Evolutionary conservation across 2,329 filamentous ascomycete species (phyloP), one percentile per base, ranked within the genome.

Genomic region (Gaeumannomyces sp.): DNA sequence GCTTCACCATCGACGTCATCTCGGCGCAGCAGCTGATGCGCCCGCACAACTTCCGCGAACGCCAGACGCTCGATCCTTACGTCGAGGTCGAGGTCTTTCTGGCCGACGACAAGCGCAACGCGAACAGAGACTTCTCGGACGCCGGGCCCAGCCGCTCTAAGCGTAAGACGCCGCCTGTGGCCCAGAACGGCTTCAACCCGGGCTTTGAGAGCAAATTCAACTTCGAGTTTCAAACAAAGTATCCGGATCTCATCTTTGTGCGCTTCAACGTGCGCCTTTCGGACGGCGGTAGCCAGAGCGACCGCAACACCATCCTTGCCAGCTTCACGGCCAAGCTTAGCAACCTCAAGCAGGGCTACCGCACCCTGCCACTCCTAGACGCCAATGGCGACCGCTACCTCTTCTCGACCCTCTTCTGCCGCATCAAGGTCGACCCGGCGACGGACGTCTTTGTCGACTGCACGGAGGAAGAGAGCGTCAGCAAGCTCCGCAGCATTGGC

Each of bases 1-100:
- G 85, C 63, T 97, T 98, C 75, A 88, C 85, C 11, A 90, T 99
- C 65, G 89, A 95, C 68, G 85, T 98, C 71, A 89, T 98, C 71
- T 98, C 95, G 22, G 95, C 94, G 8, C 94, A 98, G 76, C 93
- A 97, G 74, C 85, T 99, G 65, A 96, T 96, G 76, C 88, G 93
- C 68, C 85, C 88, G n/a, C 80, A 84, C 60, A 89, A 89, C 70
- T 79, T 76, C 27, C 70, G 71, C 7, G 74, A 75, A 25, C 73
- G 71, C 62, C 85, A 90, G 67, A 89, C 86, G 66, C 88, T 98
- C 77, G 93, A 97, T 73, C 93, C 95, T 0, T 98, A 96, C 72
- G 86, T 98, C 65, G 93, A 98, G 77, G 90, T 98, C 35, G 94
- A 99, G 76, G 89, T 98, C 73, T 95, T 96, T 74, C 90, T 93